Conservation (phyloP, 768 basidiomycete genomes). For the Podaxis pistillaris region DNA sequence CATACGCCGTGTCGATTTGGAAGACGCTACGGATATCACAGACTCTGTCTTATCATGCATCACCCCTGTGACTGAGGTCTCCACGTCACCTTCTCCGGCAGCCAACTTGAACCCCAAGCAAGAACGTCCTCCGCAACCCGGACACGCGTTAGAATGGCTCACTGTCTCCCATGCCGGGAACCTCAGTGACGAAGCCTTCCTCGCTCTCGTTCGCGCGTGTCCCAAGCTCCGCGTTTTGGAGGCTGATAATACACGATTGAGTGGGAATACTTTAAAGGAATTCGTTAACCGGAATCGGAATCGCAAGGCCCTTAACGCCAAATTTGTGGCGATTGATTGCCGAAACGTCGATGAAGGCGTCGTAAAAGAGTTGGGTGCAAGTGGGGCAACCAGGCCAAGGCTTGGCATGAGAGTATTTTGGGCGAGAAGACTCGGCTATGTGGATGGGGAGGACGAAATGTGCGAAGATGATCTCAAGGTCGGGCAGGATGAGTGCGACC, state of each 20-base stretch:
- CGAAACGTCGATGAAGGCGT: slow-evolving; percentile 60
- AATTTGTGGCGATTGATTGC: slow-evolving; percentile 74
- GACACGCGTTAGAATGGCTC: slow-evolving; percentile 71
- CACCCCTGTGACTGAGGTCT: slow-evolving; percentile 40
- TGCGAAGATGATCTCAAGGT: slow-evolving; percentile 55
- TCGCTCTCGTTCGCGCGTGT: slow-evolving; percentile 64
- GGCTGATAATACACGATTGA: slow-evolving; percentile 77
- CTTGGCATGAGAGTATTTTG: slow-evolving; percentile 75
- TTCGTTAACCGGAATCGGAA: slow-evolving; percentile 59
- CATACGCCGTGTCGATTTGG: slow-evolving; percentile 80
- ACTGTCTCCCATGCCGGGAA: slow-evolving; percentile 65
- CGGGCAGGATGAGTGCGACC: slow-evolving; percentile 83
- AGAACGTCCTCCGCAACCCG: slow-evolving; percentile 40
- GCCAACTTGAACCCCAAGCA: neutral
- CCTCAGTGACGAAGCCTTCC: slow-evolving; percentile 63
- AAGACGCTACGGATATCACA: slow-evolving; percentile 73
- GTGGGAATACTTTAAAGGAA: slow-evolving; percentile 56
- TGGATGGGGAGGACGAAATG: slow-evolving; percentile 67
- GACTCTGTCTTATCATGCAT: slow-evolving; percentile 69
- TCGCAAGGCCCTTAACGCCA: slow-evolving; percentile 48
- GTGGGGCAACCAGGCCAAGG: slow-evolving; percentile 59
- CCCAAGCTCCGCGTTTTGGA: slow-evolving; percentile 64
- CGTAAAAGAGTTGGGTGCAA: slow-evolving; percentile 53
- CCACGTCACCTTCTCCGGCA: neutral
- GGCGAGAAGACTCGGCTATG: slow-evolving; percentile 64